Conservation (phyloP, 305 asterid species). For the Fraxinus albicans region DNA sequence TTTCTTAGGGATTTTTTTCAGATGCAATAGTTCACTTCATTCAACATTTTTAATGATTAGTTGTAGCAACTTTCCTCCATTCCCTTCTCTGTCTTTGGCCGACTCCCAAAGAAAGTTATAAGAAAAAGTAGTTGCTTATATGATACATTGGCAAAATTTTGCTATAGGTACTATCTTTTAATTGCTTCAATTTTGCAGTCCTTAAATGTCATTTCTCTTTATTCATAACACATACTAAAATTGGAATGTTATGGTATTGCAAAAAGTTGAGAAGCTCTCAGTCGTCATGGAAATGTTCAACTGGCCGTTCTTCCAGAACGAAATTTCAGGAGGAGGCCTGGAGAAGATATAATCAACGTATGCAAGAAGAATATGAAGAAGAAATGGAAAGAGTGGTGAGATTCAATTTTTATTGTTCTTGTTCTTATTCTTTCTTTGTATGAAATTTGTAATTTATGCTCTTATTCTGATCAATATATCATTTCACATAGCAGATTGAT, state of each 20-base stretch:
- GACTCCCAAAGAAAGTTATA: background rate
- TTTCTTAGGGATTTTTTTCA: background rate
- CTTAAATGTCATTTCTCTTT: background rate
- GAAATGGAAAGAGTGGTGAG: conserved; percentile 98
- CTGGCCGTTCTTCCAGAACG: conserved; percentile 54
- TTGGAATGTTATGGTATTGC: conserved; percentile 31
- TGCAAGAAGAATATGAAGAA: conserved; percentile 96
- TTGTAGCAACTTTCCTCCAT: background rate
- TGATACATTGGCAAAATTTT: background rate
- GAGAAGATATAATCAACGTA: conserved; percentile 75
- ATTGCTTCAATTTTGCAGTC: background rate
- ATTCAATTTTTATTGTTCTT: conserved; percentile 20
- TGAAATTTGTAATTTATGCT: conserved; percentile 6
- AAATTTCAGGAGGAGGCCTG: conserved; percentile 76
- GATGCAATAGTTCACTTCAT: background rate
- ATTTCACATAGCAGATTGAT: background rate
- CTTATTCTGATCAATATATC: background rate
- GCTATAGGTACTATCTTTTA: background rate
- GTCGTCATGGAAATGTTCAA: conserved; percentile 49
- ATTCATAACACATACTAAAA: conserved; percentile 33
- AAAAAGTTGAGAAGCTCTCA: conserved; percentile 78
- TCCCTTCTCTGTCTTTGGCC: background rate
- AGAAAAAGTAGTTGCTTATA: background rate
- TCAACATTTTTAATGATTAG: background rate
- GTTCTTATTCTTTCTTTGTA: conserved; percentile 1